These are phyloP conservation scores for Pseudevernia furfuracea DNA, from an alignment of 495 filamentous ascomycete genomes.

Conservation along the genomic window DNA sequence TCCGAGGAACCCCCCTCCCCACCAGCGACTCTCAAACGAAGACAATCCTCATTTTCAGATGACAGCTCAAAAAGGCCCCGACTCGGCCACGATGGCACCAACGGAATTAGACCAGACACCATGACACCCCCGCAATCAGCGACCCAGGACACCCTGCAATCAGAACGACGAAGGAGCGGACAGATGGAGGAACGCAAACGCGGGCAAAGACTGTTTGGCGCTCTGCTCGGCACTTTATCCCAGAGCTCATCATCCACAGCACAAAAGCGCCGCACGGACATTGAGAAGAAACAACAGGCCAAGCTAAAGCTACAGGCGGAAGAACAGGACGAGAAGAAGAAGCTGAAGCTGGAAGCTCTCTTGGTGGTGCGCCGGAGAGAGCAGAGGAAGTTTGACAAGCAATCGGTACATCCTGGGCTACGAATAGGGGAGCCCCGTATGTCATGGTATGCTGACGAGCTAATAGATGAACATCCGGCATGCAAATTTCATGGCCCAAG, in stretches of 20 bases:
- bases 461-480: conserved; percentile 74
- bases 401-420: conserved; percentile 51
- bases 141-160: conserved; percentile 27
- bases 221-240: conserved; percentile 77
- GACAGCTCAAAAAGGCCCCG: conserved; percentile 50
- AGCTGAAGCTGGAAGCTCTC: conserved; percentile 55
- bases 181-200: conserved; percentile 75
- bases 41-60: conserved; percentile 50
- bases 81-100: conserved; percentile 34
- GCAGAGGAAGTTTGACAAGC: conserved; percentile 66
- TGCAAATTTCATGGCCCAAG: conserved; percentile 59
- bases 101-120: conserved; percentile 19
- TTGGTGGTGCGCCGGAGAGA: conserved; percentile 53
- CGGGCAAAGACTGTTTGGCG: conserved; percentile 84
- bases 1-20: conserved; percentile 30
- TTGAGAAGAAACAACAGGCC: conserved; percentile 82
- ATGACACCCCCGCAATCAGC: conserved; percentile 18
- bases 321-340: conserved; percentile 60
- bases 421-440: neutral
- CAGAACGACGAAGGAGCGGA: conserved; percentile 41
- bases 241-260: conserved; percentile 61
- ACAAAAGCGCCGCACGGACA: conserved; percentile 74
- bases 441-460: neutral
- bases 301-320: conserved; percentile 68
- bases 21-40: conserved; percentile 43